Conservation (phyloP, 805 yeast species). For the Maudiozyma barnettii region DNA sequence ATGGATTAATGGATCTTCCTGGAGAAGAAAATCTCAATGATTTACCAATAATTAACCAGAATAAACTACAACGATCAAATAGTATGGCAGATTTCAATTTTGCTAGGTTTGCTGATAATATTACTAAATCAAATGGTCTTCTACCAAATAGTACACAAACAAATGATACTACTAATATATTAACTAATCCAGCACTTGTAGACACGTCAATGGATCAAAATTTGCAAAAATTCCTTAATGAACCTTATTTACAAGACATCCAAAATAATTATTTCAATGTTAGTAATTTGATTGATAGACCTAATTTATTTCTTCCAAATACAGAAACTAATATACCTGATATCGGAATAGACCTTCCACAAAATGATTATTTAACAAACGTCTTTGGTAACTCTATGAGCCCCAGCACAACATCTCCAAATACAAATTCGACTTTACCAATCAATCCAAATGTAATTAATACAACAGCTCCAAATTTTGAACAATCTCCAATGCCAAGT, state of each 20-base stretch:
- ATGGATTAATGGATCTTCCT: conserved; percentile 4
- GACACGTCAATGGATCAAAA: conserved; percentile 3
- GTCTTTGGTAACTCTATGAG: conserved; percentile 9
- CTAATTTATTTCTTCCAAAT: conserved; percentile 16
- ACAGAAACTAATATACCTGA: conserved; percentile 14
- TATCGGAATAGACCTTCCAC: conserved; percentile 12
- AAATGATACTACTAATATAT: background rate
- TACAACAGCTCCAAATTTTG: background rate
- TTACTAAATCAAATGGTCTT: background rate
- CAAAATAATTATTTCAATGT: conserved; percentile 13
- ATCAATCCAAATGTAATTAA: background rate
- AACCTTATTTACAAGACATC: conserved; percentile 2
- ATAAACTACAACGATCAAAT: background rate
- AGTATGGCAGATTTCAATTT: background rate
- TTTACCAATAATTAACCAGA: background rate
- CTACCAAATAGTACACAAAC: background rate
- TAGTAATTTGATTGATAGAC: conserved; percentile 26
- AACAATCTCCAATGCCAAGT: background rate
- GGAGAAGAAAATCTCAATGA: background rate
- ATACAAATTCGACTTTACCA: background rate
- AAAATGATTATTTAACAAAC: conserved; percentile 19
- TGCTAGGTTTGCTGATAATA: conserved; percentile 1
- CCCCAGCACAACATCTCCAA: background rate
- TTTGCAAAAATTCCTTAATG: conserved; percentile 3
- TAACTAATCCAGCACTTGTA: background rate